Percentiles rank a stretch among this genome's conserved stretches.
These are phyloP conservation scores for Colletotrichum lupini DNA, from an alignment of 2,329 filamentous ascomycete genomes.

Conservation along the genomic window DNA sequence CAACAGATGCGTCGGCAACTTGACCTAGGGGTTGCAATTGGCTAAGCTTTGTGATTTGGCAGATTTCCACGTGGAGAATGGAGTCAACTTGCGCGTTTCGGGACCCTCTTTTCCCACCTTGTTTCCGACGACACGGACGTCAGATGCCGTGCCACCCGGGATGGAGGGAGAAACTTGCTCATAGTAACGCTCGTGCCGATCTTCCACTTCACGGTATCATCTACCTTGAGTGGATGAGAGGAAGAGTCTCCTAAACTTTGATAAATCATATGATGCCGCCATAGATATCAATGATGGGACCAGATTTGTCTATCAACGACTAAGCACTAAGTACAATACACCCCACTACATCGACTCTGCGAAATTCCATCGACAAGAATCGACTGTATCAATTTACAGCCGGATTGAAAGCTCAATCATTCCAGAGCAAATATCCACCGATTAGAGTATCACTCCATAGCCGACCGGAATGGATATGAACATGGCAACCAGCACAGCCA, in stretches of 20 bases:
- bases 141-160: slow-evolving; percentile 8
- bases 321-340: background rate
- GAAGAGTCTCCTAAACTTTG: background rate
- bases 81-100: background rate
- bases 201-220: background rate
- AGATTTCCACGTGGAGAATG: background rate
- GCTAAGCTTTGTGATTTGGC: background rate
- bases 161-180: slow-evolving; percentile 21
- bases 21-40: background rate
- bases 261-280: background rate
- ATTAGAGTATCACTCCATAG: background rate
- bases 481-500: slow-evolving; percentile 27
- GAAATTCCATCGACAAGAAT: background rate
- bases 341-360: background rate
- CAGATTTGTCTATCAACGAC: background rate
- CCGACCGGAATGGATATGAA: slow-evolving; percentile 6
- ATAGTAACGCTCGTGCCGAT: background rate
- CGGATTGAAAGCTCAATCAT: too few relatives aligned
- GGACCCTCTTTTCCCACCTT: slow-evolving; percentile 4
- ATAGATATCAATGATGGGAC: background rate
- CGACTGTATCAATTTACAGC: background rate
- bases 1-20: background rate
- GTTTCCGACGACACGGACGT: slow-evolving; percentile 6
- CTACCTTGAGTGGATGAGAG: background rate
- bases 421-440: too few relatives aligned